phyloP scores from a whole-genome alignment of 2,329 filamentous ascomycete genomes.

The Emergomyces africanus region DNA sequence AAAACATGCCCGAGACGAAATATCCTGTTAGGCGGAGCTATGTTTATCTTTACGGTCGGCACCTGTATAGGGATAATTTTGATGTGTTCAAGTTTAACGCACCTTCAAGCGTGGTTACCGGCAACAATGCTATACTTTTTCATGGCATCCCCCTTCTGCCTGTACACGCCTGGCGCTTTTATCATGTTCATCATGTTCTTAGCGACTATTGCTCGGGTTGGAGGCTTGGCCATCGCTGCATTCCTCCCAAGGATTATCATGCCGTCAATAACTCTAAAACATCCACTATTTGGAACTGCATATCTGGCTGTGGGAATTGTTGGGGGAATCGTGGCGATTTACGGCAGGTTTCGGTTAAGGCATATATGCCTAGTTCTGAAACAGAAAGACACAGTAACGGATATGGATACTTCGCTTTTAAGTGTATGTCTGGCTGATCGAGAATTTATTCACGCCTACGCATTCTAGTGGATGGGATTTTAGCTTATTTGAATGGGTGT shows the following conservation, averaged over 20 bases:
- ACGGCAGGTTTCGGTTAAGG: not conserved
- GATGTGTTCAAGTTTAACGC: not conserved
- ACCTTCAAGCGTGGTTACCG: conserved; percentile 1
- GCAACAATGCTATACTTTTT: not conserved
- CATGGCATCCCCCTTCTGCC: not conserved
- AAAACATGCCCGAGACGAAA: not conserved
- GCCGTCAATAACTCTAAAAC: not conserved
- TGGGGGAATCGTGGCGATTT: not conserved
- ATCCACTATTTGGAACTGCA: not conserved
- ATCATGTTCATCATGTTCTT: not conserved
- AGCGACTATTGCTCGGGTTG: not conserved
- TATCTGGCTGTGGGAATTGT: not conserved
- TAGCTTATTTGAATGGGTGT: not conserved
- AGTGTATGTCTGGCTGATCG: not conserved
- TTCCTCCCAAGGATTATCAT: not conserved
- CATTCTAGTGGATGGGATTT: not conserved
- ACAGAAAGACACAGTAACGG: not conserved
- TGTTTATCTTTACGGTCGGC: not conserved
- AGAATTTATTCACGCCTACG: not conserved
- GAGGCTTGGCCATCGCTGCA: not conserved
- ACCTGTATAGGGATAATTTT: not conserved
- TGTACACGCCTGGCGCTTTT: not conserved
- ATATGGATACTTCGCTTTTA: not conserved
- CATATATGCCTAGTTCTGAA: not conserved
- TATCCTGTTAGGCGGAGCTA: not conserved